phyloP scores from a whole-genome alignment of 202 grass and related monocot genomes.

The Zoysia matrella region DNA sequence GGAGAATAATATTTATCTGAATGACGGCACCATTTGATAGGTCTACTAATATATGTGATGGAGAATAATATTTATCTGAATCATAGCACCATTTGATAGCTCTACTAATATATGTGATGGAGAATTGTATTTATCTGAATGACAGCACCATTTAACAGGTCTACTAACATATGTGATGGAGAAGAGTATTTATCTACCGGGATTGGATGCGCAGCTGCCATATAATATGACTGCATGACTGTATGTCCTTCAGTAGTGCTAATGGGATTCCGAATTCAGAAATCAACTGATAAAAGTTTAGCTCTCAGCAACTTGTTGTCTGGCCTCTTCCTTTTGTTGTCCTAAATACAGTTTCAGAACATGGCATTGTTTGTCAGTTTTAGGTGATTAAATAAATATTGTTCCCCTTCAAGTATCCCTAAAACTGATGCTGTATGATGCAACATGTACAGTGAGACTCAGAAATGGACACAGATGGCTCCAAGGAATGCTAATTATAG shows the following conservation, averaged over 20 bases:
- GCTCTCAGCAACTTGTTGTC: slow-evolving; percentile 1
- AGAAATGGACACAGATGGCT: slow-evolving; percentile 12
- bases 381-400: slow-evolving; percentile 28
- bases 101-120: no score
- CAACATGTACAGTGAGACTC: slow-evolving; percentile 33
- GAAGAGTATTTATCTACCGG: slow-evolving; percentile 31
- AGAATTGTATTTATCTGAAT: no score
- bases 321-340: neutral
- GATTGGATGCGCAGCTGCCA: neutral
- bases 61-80: no score
- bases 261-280: slow-evolving; percentile 7
- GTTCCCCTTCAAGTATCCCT: slow-evolving; percentile 20
- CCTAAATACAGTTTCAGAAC: slow-evolving; percentile 31
- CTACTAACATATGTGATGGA: slow-evolving; percentile 35
- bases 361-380: slow-evolving; percentile 3
- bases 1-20: no score
- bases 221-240: slow-evolving; percentile 15
- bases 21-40: no score
- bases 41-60: no score
- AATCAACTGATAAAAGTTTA: slow-evolving; percentile 25
- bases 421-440: slow-evolving; percentile 30
- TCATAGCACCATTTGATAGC: no score
- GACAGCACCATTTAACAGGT: no score
- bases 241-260: no score
- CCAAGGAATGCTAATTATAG: slow-evolving; percentile 40